Evolutionary conservation across 2,329 filamentous ascomycete genomes (phyloP), one percentile per base, ranked within the genome.

Genomic region (Lachnellula occidentalis): DNA sequence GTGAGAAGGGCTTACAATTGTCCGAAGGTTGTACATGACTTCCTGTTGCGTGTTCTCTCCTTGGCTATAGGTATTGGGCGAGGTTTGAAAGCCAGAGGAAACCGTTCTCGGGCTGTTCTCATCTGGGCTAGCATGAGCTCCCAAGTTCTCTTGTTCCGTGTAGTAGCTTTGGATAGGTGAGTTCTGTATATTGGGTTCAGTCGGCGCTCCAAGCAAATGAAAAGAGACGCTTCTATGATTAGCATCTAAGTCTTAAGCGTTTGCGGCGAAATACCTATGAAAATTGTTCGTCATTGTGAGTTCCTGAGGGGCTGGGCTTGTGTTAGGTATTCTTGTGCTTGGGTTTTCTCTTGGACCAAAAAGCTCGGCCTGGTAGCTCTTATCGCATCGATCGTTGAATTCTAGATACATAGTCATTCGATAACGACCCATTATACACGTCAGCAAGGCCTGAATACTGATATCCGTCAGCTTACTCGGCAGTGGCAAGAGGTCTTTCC

Each of bases 391-490:
- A 2, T 61, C 52, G 48, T 60, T 61, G 46, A 60, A 64, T 5
- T 53, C 24, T 22, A 65, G 41, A 36, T 57, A 46, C 55, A 65
- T 57, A 17, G 45, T 54, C 46, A 62, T 48, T 43, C 51, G 47
- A 22, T 17, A 9, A 7, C 24, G 17, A 31, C 22, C 24, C 34
- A 9, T 45, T 19, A 45, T 21, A 15, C n/a, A n/a, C 4, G 4
- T 50, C 8, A 39, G 19, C 24, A 21, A 50, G 21, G 6, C 15
- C 11, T 22, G 21, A 22, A 9, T 15, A 22, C 12, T 39, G 12
- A 27, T 24, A 50, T 14, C 3, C 5, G 41, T 17, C 6, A 14
- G 51, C 47, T 51, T 48, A 53, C 54, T n/a, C 12, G 54, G 54
- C 17, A 57, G 39, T 5, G 45, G 46, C 14, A 5, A 5, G 5